These are phyloP conservation scores for Pezicula radicicola DNA, from an alignment of 2,329 filamentous ascomycete species.

Conservation along the genomic window DNA sequence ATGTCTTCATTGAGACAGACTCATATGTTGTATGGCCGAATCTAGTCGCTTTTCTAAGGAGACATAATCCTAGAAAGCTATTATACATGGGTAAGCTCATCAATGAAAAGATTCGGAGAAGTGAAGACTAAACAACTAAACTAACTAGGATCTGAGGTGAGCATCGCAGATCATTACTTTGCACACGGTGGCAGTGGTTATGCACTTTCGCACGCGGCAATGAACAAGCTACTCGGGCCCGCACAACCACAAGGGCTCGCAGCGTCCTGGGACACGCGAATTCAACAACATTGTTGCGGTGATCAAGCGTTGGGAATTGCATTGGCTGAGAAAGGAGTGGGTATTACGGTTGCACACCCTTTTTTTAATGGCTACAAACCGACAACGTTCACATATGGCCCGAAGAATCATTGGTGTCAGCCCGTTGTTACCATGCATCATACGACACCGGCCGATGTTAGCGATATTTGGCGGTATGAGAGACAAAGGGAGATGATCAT, in stretches of 20 bases:
- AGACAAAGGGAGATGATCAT: constrained; percentile 27
- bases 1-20: constrained; percentile 57
- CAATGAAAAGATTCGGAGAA: neutral
- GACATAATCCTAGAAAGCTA: constrained; percentile 38
- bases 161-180: constrained; percentile 41
- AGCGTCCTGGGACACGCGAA: constrained; percentile 41
- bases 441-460: constrained; percentile 49
- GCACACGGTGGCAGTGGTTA: constrained; percentile 57
- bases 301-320: constrained; percentile 47
- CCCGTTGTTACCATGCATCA: constrained; percentile 57
- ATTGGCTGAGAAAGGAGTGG: constrained; percentile 43
- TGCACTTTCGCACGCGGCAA: constrained; percentile 47
- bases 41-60: constrained; percentile 44
- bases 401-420: constrained; percentile 48
- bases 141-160: constrained; percentile 39
- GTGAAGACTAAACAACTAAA: too few species aligned
- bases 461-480: constrained; percentile 50
- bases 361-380: constrained; percentile 55
- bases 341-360: constrained; percentile 44
- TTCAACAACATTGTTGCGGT: constrained; percentile 45
- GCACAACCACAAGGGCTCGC: constrained; percentile 38
- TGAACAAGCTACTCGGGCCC: constrained; percentile 41
- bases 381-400: constrained; percentile 35
- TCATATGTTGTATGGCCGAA: constrained; percentile 55
- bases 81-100: constrained; percentile 36